A percentile compares a stretch with the other conserved stretches of the same genome.
These are phyloP conservation scores for Psidium guajava DNA, from an alignment of 345 rosid genomes.

Conservation along the genomic window DNA sequence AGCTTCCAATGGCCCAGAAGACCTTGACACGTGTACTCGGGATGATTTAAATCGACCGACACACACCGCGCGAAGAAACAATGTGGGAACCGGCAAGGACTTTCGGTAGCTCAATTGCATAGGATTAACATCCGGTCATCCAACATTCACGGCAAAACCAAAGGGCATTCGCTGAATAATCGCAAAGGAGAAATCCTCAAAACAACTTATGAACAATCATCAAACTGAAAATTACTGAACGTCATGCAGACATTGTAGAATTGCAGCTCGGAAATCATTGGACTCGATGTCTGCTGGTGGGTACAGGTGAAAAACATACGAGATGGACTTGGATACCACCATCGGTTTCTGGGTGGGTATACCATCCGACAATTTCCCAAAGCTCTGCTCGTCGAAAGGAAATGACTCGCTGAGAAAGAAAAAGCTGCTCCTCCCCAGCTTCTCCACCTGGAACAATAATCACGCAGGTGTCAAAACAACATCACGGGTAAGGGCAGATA, in stretches of 20 bases:
- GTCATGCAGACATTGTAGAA: conserved; percentile 20
- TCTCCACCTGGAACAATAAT: conserved; percentile 49
- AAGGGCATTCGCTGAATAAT: not conserved
- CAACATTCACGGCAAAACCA: not conserved
- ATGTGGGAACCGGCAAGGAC: not conserved
- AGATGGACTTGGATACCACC: conserved; percentile 47
- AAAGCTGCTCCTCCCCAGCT: conserved; percentile 66
- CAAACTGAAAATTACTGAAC: not conserved
- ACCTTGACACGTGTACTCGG: not conserved
- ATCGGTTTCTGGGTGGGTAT: conserved; percentile 33
- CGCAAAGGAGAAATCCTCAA: not conserved
- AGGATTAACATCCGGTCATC: not conserved
- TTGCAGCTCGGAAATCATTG: conserved; percentile 27
- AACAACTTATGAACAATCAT: not conserved
- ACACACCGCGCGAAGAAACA: not conserved
- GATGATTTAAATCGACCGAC: not conserved
- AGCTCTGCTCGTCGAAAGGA: conserved; percentile 49
- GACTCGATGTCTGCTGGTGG: conserved; percentile 50
- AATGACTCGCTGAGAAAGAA: conserved; percentile 70
- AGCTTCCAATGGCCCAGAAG: not conserved
- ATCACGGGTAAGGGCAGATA: not conserved
- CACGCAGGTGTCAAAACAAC: not conserved
- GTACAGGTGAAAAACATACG: conserved; percentile 55
- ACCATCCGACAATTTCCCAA: conserved; percentile 39
- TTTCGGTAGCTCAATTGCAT: not conserved